Conservation (phyloP, 2,329 filamentous ascomycete species). For the Colletotrichum gloeosporioides region DNA sequence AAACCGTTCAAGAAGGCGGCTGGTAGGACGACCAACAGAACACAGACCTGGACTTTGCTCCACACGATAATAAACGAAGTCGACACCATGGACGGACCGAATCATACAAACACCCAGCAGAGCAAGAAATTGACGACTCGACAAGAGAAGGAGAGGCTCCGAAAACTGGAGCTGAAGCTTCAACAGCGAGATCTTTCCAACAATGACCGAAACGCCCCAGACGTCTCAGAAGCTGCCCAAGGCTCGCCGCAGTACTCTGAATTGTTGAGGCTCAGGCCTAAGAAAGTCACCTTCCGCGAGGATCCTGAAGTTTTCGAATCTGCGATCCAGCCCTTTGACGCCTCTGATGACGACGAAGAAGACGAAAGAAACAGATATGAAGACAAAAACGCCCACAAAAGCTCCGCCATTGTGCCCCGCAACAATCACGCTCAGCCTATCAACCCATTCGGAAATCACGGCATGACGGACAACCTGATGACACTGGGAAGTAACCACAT, state of each 20-base stretch:
- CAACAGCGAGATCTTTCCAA: neutral
- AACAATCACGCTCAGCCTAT: neutral
- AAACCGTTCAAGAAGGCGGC: neutral
- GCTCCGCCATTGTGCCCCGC: neutral
- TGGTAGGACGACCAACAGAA: neutral
- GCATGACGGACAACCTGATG: neutral
- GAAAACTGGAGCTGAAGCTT: neutral
- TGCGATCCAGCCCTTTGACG: neutral
- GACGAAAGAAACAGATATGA: neutral
- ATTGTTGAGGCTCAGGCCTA: neutral
- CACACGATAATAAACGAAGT: neutral
- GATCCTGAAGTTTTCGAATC: neutral
- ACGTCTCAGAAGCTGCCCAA: neutral
- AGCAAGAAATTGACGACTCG: neutral
- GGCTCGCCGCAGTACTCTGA: neutral
- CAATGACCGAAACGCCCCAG: neutral
- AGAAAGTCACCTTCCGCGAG: neutral
- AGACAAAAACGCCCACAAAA: neutral
- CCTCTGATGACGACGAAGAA: neutral
- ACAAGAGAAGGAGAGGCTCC: neutral
- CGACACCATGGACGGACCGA: neutral
- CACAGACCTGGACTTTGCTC: neutral
- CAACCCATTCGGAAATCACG: neutral
- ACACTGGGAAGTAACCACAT: neutral
- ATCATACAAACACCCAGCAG: neutral